phyloP scores from a whole-genome alignment of 495 filamentous ascomycete genomes.

The Pseudevernia furfuracea region DNA sequence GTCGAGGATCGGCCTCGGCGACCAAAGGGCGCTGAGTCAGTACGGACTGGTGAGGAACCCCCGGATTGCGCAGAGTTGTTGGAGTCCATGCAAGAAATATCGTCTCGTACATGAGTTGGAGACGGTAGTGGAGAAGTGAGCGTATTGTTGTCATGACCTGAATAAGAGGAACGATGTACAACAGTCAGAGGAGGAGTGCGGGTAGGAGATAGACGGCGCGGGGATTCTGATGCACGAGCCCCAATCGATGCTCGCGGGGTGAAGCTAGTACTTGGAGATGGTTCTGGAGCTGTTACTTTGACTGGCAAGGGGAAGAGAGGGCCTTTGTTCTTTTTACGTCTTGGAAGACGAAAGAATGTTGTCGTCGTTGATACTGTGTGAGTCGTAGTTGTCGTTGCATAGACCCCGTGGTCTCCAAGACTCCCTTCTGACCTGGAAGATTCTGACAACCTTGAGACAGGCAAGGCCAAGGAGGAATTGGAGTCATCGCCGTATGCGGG shows the following conservation, averaged over 20 bases:
- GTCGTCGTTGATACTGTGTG: constrained; percentile 56
- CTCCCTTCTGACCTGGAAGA: constrained; percentile 88
- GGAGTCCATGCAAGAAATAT: constrained; percentile 53
- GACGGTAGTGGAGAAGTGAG: constrained; percentile 48
- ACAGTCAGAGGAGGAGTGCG: constrained; percentile 29
- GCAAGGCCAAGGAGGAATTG: constrained; percentile 56
- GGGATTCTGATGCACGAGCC: constrained; percentile 17
- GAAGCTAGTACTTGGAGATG: constrained; percentile 20
- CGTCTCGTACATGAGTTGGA: constrained; percentile 36
- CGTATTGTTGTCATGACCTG: constrained; percentile 34
- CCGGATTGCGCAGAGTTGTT: constrained; percentile 22
- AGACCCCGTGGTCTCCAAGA: constrained; percentile 62
- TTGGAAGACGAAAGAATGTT: constrained; percentile 73
- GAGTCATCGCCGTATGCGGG: constrained; percentile 60
- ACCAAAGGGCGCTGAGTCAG: constrained; percentile 44
- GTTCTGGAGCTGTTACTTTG: constrained; percentile 39
- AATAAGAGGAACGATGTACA: constrained; percentile 29
- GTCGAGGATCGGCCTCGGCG: constrained; percentile 79
- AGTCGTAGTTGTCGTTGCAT: constrained; percentile 55
- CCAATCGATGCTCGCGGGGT: constrained; percentile 21
- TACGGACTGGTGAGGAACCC: constrained; percentile 46
- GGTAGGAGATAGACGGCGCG: constrained; percentile 21
- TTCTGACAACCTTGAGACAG: constrained; percentile 70
- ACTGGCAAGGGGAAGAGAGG: constrained; percentile 84
- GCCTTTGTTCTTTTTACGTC: constrained; percentile 71